Evolutionary conservation across 2,329 filamentous ascomycete species (phyloP).

Genomic region (Aplosporella prunicola): DNA sequence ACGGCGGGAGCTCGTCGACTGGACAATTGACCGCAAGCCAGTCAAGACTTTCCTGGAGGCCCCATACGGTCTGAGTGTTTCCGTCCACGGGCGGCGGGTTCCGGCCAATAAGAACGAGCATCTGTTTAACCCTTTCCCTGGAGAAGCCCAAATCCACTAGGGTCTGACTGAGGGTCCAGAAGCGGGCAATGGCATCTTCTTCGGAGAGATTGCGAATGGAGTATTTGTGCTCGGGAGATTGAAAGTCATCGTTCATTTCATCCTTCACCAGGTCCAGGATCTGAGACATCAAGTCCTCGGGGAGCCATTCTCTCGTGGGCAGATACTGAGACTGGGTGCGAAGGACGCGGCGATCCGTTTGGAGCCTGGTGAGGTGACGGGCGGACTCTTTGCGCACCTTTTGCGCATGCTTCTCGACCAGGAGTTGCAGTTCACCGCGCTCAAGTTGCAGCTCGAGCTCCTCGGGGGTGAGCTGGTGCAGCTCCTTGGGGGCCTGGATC

Average conservation of each 20-base stretch:
- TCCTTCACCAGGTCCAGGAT: conserved; percentile 64
- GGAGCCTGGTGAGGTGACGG: conserved; percentile 66
- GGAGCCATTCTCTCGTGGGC: conserved; percentile 68
- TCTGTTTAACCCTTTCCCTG: conserved; percentile 51
- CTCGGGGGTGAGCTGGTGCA: conserved; percentile 62
- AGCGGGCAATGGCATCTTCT: conserved; percentile 66
- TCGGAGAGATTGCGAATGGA: conserved; percentile 46
- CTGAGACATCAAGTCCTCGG: conserved; percentile 66
- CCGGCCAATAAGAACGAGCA: conserved; percentile 56
- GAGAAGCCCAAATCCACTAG: conserved; percentile 62
- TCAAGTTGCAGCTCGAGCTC: conserved; percentile 86
- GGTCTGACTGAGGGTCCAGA: conserved; percentile 77
- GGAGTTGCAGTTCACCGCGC: conserved; percentile 75
- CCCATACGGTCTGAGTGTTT: conserved; percentile 56
- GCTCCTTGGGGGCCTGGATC: conserved; percentile 20
- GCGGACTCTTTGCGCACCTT: conserved; percentile 72
- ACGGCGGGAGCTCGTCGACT: conserved; percentile 60
- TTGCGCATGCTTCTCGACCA: conserved; percentile 73
- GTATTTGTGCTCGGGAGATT: conserved; percentile 15
- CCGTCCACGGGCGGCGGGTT: conserved; percentile 51
- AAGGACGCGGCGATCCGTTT: conserved; percentile 77
- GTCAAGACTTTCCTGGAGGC: conserved; percentile 77
- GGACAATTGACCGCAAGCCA: conserved; percentile 77
- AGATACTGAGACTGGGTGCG: conserved; percentile 67
- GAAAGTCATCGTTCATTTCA: conserved; percentile 41